A percentile compares a stretch with the other conserved stretches of the same genome.
Conservation (phyloP, 2,329 filamentous ascomycete genomes). For the Cladophialophora immunda region DNA sequence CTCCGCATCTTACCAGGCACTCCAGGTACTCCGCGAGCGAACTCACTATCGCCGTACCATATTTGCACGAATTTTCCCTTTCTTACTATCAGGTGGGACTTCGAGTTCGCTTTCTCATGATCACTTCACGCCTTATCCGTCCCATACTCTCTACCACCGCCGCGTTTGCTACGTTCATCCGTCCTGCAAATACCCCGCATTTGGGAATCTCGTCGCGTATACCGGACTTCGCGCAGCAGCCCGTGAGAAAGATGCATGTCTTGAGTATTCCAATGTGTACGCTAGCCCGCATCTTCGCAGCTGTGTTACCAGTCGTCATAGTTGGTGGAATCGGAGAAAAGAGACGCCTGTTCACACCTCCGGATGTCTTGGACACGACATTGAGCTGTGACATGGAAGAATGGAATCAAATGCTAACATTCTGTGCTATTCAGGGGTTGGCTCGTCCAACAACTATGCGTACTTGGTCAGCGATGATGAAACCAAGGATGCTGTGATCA, state of each 20-base stretch:
- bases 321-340: neutral
- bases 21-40: neutral
- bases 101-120: constrained; percentile 31
- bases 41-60: neutral
- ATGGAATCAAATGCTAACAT: constrained; percentile 44
- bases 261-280: constrained; percentile 64
- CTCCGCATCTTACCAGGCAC: constrained; percentile 1
- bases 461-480: constrained; percentile 60
- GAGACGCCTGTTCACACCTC: neutral
- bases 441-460: constrained; percentile 59
- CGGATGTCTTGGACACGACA: neutral
- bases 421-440: constrained; percentile 43
- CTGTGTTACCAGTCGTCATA: neutral
- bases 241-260: constrained; percentile 55
- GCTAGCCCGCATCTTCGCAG: constrained; percentile 34
- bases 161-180: constrained; percentile 30
- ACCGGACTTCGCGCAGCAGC: constrained; percentile 24
- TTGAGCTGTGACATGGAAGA: constrained; percentile 38
- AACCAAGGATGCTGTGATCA: constrained; percentile 60
- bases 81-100: neutral
- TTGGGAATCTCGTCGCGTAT: constrained; percentile 7
- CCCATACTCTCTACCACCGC: constrained; percentile 33
- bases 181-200: constrained; percentile 35
- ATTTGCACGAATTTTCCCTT: neutral
- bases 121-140: constrained; percentile 34